These are phyloP conservation scores for Didymosphaeria variabile DNA, from an alignment of 2,329 filamentous ascomycete species.

Conservation along the genomic window DNA sequence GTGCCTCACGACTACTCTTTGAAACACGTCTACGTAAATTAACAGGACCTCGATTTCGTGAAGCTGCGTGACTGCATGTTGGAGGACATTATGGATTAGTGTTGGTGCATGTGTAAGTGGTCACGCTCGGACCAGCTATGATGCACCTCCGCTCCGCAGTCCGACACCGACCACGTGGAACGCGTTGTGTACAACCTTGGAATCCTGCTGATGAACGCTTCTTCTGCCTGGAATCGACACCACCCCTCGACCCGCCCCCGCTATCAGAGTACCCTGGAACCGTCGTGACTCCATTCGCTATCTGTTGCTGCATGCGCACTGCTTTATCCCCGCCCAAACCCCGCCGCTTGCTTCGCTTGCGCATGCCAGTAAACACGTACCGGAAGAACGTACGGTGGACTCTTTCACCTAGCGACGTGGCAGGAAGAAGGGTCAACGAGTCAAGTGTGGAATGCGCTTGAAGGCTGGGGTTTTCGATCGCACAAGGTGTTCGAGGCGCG, in stretches of 20 bases:
- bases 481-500: not conserved
- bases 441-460: not conserved
- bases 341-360: constrained; percentile 5
- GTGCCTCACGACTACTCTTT: not conserved
- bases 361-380: constrained; percentile 2
- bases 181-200: not conserved
- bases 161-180: not conserved
- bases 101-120: not conserved
- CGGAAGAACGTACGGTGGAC: not conserved
- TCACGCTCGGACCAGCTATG: not conserved
- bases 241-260: not conserved
- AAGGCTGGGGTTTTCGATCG: not conserved
- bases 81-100: not conserved
- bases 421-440: not conserved
- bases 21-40: not conserved
- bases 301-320: not conserved
- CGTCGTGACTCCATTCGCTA: not conserved
- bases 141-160: not conserved
- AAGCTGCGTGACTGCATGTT: not conserved
- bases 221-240: not conserved
- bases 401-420: not conserved
- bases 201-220: not conserved
- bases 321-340: constrained; percentile 1
- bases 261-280: not conserved
- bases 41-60: not conserved